Evolutionary conservation across 2,329 filamentous ascomycete species (phyloP), one percentile per base, ranked within the genome.

Genomic region (Phialocephala subalpina): DNA sequence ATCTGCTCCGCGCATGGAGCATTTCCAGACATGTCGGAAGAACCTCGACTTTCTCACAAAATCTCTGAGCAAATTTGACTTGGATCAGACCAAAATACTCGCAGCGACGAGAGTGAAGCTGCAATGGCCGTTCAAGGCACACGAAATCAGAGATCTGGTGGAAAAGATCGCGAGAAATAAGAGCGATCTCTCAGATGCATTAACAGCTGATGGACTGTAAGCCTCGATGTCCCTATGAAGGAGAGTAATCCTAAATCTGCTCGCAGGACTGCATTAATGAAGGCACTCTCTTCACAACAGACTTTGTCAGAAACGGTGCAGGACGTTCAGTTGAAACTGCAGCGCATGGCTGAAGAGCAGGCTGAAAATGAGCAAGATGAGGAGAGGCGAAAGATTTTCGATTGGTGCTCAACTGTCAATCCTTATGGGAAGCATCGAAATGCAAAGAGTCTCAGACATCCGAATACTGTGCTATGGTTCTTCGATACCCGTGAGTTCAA

Each of bases 341-440:
- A 65, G 53, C 62, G 38, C 11, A 35, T 65, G 52, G 60, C 60
- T 9, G 53, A 58, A 20, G 63, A 65, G 36, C 62, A 65, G 36
- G 58, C 59, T 18, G 63, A 65, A 27, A 65, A 65, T 35, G 63
- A 65, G 45, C 59, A 65, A 65, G 63, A 65, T 47, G 63, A 62
- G 33, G 27, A 58, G 25, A 58, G 36, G 35, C 62, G 59, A 45
- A 56, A 29, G 2, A 52, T 65, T 14, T 65, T 65, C 20, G 59
- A 62, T 40, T 65, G 63, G 63, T 65, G 63, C 27, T 65, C 63
- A 3, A 49, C 11, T 1, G 60, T 62, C 11, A 65, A 61, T 55
- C 63, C 63, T n/a, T 65, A 65, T 35, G 42, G 58, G 27, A 65
- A 65, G 35, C 63, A 65, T 38, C 52, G 63, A 29, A 62, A 55